Base-by-base conservation (phyloP, 163 green algal genomes). In the Volvox carteri region DNA sequence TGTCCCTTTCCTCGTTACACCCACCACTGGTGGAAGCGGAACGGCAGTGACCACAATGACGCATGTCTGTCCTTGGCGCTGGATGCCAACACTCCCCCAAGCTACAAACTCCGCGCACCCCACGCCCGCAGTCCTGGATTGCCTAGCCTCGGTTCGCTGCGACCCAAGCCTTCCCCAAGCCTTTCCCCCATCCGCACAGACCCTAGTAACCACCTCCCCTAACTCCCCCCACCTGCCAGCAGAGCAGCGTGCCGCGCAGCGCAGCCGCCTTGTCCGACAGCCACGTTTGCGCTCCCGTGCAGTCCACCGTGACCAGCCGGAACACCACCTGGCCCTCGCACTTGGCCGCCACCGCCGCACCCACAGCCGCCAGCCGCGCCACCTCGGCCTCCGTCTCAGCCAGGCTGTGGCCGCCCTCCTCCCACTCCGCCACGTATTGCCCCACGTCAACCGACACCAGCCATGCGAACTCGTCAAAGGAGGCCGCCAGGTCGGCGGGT, bases 321-420 rank as follows among this genome's bases (percentile, higher is more conserved):
- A 97, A 97, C 19, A 65, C 78, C 28, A 95, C 94, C 28, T 85
- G 23, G 4, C 58, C 35, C 79, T 96, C 92, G 39, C 58, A 75
- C 90, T 92, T 93, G 41, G 75, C 79, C 28, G 70, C 54, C n/a
- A 96, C 89, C 2, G 86, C 79, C 35, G 79, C 80, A 16, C 87
- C 90, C 67, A 96, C 28, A 73, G 91, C 74, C 73, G 88, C 65
- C 85, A 95, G 89, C 28, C 90, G 90, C 42, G 75, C 73, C 56
- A 96, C 92, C 88, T 96, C 95, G 19, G 78, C 90, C 58, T 92
- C 85, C 62, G 93, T 95, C 72, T 96, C 95, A 58, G 94, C 89
- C 80, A 96, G 74, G 39, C 54, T 92, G 90, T 95, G 94, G n/a
- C 89, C 84, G 2, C 58, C 92, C 35, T 84, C 87, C 35, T 77